Evolutionary conservation across 257 asterid species (phyloP).

Genomic region (Thymus quinquecostatus): DNA sequence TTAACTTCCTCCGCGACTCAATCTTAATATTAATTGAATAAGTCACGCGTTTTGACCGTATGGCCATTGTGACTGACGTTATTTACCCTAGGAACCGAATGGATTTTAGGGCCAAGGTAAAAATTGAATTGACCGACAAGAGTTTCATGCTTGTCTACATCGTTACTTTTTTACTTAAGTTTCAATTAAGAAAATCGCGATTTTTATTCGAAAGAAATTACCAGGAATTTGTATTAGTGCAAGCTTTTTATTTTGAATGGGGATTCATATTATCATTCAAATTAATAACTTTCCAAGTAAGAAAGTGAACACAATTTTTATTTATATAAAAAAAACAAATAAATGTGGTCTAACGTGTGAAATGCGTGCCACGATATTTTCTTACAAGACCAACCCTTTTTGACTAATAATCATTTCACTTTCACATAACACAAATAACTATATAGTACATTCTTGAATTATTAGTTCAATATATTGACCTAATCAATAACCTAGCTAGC

Average conservation of each 20-base stretch:
- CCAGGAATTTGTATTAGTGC: constrained; percentile 27
- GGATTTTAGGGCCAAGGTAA: too few species aligned
- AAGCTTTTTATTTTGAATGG: background rate
- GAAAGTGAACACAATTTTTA: constrained; percentile 17
- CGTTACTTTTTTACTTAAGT: background rate
- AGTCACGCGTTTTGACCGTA: too few species aligned
- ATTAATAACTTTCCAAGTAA: background rate
- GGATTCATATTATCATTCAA: background rate
- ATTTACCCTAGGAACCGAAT: too few species aligned
- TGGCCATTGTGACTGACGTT: too few species aligned
- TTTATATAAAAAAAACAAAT: background rate
- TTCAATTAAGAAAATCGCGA: constrained; percentile 5
- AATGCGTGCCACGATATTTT: constrained; percentile 10
- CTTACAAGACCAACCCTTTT: constrained; percentile 10
- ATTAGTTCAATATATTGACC: constrained; percentile 37
- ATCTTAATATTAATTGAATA: too few species aligned
- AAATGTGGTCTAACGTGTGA: constrained; percentile 10
- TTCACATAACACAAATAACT: background rate
- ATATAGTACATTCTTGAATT: constrained; percentile 16
- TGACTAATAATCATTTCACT: constrained; percentile 19
- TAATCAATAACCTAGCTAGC: constrained; percentile 24
- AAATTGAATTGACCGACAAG: background rate
- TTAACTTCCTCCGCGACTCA: too few species aligned
- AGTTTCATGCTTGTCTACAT: background rate
- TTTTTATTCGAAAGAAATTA: constrained; percentile 25